Conservation (phyloP, 306 rosid genomes). For the Mimosa pudica region DNA sequence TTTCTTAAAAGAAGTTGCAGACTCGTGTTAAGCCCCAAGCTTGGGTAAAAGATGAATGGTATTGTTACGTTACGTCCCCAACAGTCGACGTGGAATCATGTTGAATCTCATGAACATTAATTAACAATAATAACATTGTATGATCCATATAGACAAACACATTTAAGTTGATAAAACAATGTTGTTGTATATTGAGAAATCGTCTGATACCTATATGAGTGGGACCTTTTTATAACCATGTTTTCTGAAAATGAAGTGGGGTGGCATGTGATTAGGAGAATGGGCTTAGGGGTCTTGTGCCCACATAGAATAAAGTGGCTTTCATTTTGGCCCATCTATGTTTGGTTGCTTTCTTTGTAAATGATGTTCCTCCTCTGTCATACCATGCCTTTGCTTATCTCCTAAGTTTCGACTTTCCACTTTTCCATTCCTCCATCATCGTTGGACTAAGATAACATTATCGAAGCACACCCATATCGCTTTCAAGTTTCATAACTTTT, state of each 20-base stretch:
- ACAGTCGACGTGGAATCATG: too few species aligned
- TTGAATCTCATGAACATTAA: too few species aligned
- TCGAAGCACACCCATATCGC: background rate
- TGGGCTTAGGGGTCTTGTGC: background rate
- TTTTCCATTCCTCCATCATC: background rate
- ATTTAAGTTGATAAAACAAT: too few species aligned
- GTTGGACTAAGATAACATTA: conserved; percentile 29
- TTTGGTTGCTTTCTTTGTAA: background rate
- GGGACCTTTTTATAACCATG: background rate
- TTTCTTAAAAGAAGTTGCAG: too few species aligned
- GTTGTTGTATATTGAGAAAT: too few species aligned
- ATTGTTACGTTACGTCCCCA: too few species aligned
- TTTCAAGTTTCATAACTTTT: background rate
- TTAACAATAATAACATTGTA: too few species aligned
- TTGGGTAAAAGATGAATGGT: too few species aligned
- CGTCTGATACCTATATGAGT: too few species aligned
- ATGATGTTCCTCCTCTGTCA: background rate
- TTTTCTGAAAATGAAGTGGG: too few species aligned
- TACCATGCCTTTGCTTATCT: conserved; percentile 30
- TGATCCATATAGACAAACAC: too few species aligned
- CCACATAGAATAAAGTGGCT: background rate
- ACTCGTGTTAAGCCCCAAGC: too few species aligned
- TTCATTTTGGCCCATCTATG: background rate
- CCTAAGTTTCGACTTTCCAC: conserved; percentile 18
- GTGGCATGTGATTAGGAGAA: background rate